phyloP scores from a whole-genome alignment of 2,329 filamentous ascomycete genomes.

The Pseudogymnoascus verrucosus region DNA sequence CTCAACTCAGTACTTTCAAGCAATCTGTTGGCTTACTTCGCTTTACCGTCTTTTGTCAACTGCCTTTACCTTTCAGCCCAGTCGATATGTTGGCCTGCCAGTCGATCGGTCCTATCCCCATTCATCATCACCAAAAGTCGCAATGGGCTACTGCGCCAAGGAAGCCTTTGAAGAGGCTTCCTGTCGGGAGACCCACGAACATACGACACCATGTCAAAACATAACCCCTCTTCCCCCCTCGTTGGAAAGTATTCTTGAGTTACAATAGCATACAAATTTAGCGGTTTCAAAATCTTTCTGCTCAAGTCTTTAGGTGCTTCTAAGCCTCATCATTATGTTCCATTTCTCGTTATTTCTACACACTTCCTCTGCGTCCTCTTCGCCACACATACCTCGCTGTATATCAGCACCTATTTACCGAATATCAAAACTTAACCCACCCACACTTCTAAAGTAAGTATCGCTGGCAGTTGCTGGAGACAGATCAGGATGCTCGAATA shows the following conservation, averaged over 20 bases:
- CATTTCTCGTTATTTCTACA: background rate
- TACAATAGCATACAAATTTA: background rate
- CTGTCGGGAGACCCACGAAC: background rate
- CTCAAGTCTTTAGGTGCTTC: background rate
- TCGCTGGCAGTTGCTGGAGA: background rate
- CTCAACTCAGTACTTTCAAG: background rate
- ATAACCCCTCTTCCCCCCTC: background rate
- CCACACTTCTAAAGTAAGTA: background rate
- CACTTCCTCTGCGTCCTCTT: too few relatives aligned
- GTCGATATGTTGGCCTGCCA: too few relatives aligned
- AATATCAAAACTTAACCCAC: background rate
- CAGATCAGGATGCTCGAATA: background rate
- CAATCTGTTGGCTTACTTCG: background rate
- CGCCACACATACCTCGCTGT: too few relatives aligned
- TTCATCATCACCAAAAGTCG: background rate
- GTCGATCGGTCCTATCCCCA: too few relatives aligned
- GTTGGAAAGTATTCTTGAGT: background rate
- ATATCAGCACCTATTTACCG: too few relatives aligned
- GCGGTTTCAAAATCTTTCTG: background rate
- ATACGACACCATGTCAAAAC: slow-evolving; percentile 4
- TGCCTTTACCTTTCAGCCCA: too few relatives aligned
- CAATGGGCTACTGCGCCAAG: background rate
- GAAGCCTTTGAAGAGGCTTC: background rate
- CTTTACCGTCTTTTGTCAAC: background rate
- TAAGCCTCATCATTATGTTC: background rate